These are phyloP conservation scores for Larix sibirica DNA, from an alignment of 83 land plant genomes.

Conservation along the genomic window DNA sequence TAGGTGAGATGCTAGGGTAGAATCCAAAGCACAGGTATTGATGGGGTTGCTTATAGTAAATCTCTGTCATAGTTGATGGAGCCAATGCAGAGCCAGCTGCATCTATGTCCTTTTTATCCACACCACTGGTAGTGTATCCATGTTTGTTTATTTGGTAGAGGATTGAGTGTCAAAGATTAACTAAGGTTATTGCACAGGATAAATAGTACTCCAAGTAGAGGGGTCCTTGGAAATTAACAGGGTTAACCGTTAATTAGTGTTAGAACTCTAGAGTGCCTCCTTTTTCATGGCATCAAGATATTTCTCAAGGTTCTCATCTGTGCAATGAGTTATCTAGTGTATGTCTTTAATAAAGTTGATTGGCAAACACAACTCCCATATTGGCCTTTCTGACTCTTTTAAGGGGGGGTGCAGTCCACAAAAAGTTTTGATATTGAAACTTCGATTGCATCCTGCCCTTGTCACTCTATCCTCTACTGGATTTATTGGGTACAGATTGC, in stretches of 20 bases:
- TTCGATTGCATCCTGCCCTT: too few relatives aligned
- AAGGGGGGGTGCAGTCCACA: too few relatives aligned
- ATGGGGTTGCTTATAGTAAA: background rate
- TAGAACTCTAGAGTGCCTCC: too few relatives aligned
- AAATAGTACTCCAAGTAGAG: background rate
- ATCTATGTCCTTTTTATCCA: background rate
- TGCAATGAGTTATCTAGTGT: too few relatives aligned
- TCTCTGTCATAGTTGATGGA: background rate
- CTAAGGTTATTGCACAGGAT: background rate
- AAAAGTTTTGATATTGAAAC: background rate
- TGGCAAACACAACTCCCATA: background rate
- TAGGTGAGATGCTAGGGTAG: background rate
- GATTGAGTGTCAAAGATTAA: background rate
- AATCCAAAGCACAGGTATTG: background rate
- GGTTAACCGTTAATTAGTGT: background rate
- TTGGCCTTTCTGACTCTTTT: background rate
- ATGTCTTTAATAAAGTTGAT: conserved; percentile 1
- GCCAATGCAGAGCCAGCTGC: background rate
- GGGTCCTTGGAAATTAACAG: background rate
- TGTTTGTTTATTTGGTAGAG: background rate
- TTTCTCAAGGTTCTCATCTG: background rate
- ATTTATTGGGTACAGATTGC: too few relatives aligned
- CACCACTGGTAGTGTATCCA: background rate
- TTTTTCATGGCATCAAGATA: background rate
- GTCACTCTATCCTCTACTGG: too few relatives aligned